Evolutionary conservation across 257 asterid genomes (phyloP), one percentile per base, ranked within the genome.

Genomic region (Oldenlandia corymbosa): DNA sequence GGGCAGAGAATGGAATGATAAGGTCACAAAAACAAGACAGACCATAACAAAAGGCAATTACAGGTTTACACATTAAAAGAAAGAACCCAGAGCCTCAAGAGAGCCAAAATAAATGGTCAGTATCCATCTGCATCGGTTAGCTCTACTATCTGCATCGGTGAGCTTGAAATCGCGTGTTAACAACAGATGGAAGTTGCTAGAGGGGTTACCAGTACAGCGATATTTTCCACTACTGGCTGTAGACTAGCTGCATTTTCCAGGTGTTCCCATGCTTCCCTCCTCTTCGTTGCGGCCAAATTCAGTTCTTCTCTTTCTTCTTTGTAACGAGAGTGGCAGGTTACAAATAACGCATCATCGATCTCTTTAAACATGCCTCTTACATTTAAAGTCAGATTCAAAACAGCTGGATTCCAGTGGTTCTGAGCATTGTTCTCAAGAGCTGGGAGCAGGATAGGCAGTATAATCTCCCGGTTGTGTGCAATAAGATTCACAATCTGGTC

Each of bases 391-490:
- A 84, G 61, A 77, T 81, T 91, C 61, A 88, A 74, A 49, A 88
- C 94, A 5, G 85, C 82, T 10, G 75, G 94, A 75, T 86, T 88
- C 98, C 96, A 91, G 79, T 91, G 96, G 75, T 66, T 74, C 68
- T 79, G 76, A 9, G 80, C 78, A 46, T 86, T 88, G 18, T 64
- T 74, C 73, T 91, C 96, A 47, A 91, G 79, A 20, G 96, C 86
- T 56, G 94, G 96, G 71, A 86, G 76, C 31, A 91, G 53, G 56
- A 91, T 78, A 0, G 98, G 98, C 56, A 91, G 84, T 39, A 91
- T 78, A 3, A 75, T 81, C 50, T 84, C 86, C 49, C 94, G 84
- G 71, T 91, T 91, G 43, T 78, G 90, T 60, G 81, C 86, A 18
- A 91, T 78, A 65, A 88, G 81, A 70, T 79, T 86, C 51, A 82